Base-by-base conservation (phyloP, 768 basidiomycete genomes). In the Pleurotus giganteus region DNA sequence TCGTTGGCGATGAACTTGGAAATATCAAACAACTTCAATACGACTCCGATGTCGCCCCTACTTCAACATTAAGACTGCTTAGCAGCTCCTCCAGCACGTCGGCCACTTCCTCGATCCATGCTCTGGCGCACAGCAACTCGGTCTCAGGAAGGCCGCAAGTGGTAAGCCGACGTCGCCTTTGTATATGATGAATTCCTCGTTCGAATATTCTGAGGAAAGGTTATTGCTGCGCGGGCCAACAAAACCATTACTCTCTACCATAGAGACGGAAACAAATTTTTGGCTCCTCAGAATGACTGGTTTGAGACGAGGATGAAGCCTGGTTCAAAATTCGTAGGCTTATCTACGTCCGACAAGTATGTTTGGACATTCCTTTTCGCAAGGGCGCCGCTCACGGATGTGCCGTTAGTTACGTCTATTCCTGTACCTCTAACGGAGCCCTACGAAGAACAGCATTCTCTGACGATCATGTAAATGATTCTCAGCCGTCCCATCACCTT, bases 1-100 rank as follows among this genome's bases (percentile, higher is more conserved):
- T 90, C 47, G 68, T 83, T 42, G 91, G 89, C 58, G 91, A 93
- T 70, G 86, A 90, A 59, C 82, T 89, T 28, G 91, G 91, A 17
- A 82, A 80, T 54, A 79, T 92, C 55, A 91, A 91, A 70, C 68
- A 81, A 6, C 63, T 89, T 54, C 69, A 61, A 8, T 86, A 79
- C 61, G 51, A 1, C 65, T 3, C 60, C 70, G 15, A 63, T 6
- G 66, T 71, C n/a, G 68, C 64, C 43, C 58, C 63, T 53, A 78
- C 74, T 50, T 63, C 67, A 2, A 57, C 64, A 19, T 45, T 74
- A 4, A 72, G 67, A 28, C 74, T 66, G 17, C 45, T 75, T 4
- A 63, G 69, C 49, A 61, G 53, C 36, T 51, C 52, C 17, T 15
- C 23, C 29, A 13, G 44, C 50, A 66, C 70, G 58, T 72, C 72